Evolutionary conservation across 1,284 basidiomycete genomes (phyloP), one percentile per base, ranked within the genome.

Genomic region (Fomitopsis pinicola): DNA sequence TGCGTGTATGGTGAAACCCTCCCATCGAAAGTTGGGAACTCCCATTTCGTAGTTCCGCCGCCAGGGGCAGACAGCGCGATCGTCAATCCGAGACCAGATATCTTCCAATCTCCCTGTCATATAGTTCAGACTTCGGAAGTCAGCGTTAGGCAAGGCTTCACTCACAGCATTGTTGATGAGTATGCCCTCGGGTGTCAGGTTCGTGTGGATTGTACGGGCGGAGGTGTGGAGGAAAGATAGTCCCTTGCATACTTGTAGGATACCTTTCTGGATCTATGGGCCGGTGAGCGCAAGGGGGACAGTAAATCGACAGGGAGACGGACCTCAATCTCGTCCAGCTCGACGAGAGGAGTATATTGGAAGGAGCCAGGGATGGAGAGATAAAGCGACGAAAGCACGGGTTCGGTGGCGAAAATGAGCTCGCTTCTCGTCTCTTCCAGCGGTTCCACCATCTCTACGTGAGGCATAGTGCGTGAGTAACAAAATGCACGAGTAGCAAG

Each of bases 101-200:
- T 83, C 77, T 98, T 99, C 97, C 97, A 99, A 75, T 99, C 97
- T 42, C 97, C 97, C 92, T 97, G 65, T 35, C 12, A 42, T 14
- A 9, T 5, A n/a, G 8, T 40, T 57, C 19, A 22, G 52, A n/a
- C 5, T 35, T 28, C 19, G 40, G 44, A 19, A 1, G 6, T 15
- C 1, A 12, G 5, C 30, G 36, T 12, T 40, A 36, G 12, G n/a
- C 28, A 38, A 17, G 14, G 38, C 19, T 22, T 15, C 12, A 82
- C 90, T 71, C 64, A 95, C 94, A 66, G 93, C 87, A 63, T 85
- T 83, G 70, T 97, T 98, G 70, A 98, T 89, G 15, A 97, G 80
- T 59, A 98, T 75, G 76, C 84, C 89, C 67, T 96, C 94, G 1
- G 92, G 89, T 30, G 85, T 89, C 19, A 99, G 76, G 70, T 99